Evolutionary conservation across 1,139 yeast genomes (phyloP).

Genomic region (Blastobotrys elegans): DNA sequence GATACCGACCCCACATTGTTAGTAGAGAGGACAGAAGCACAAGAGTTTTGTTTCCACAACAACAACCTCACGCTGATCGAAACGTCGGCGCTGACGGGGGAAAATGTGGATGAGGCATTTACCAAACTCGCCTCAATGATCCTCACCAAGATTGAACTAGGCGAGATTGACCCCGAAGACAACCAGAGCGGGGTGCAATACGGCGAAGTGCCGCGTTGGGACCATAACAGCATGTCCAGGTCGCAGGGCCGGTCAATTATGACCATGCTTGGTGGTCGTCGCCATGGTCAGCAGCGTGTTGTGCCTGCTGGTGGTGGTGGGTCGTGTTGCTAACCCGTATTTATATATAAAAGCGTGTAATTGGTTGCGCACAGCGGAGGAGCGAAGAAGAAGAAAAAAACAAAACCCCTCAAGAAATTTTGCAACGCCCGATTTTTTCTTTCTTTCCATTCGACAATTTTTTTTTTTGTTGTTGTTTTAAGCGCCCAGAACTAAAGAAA

Average conservation of each 20-base stretch:
- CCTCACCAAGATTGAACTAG: constrained; percentile 42
- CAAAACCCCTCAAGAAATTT: neutral
- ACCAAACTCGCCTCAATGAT: constrained; percentile 40
- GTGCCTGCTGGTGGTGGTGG: too few relatives aligned
- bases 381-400: neutral
- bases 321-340: neutral
- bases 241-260: constrained; percentile 13
- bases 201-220: constrained; percentile 42
- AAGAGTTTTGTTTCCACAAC: constrained; percentile 31
- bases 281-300: neutral
- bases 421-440: neutral
- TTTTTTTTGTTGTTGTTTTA: too few relatives aligned
- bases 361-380: neutral
- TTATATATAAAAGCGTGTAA: neutral
- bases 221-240: constrained; percentile 21
- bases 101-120: constrained; percentile 58
- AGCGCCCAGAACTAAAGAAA: too few relatives aligned
- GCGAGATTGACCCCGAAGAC: constrained; percentile 42
- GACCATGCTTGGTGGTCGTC: constrained; percentile 15
- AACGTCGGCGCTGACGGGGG: constrained; percentile 53
- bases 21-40: constrained; percentile 36
- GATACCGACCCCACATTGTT: constrained; percentile 29
- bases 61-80: constrained; percentile 35
- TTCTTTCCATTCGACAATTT: neutral
- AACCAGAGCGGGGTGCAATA: constrained; percentile 43